Evolutionary conservation across 2,329 filamentous ascomycete genomes (phyloP).

Genomic region (Colletotrichum costaricense): DNA sequence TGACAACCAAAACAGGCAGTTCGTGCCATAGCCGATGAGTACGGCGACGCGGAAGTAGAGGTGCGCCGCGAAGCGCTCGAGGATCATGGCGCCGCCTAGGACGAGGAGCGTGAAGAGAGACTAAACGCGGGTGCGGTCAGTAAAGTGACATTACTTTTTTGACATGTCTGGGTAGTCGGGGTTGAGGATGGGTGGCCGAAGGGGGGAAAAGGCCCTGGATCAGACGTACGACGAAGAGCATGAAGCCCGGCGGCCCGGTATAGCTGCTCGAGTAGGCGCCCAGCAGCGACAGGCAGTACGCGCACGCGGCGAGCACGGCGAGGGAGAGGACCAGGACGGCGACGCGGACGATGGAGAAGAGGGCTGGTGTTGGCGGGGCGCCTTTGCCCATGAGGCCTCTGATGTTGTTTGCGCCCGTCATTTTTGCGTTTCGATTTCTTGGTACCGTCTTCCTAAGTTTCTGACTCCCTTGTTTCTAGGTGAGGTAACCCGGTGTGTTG

Average conservation of each 20-base stretch:
- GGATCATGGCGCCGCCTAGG: slow-evolving; percentile 49
- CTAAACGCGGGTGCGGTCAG: slow-evolving; percentile 40
- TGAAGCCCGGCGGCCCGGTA: slow-evolving; percentile 52
- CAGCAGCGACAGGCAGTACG: slow-evolving; percentile 52
- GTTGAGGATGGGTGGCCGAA: neutral
- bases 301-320: slow-evolving; percentile 52
- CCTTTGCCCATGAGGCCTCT: slow-evolving; percentile 50
- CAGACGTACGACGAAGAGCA: slow-evolving; percentile 58
- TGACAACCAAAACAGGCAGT: slow-evolving; percentile 56
- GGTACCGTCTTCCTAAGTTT: neutral
- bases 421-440: neutral
- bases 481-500: neutral
- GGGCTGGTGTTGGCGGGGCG: slow-evolving; percentile 49
- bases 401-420: slow-evolving; percentile 14
- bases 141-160: slow-evolving; percentile 5
- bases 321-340: slow-evolving; percentile 53
- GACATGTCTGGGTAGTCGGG: too few species aligned
- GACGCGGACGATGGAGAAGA: slow-evolving; percentile 50
- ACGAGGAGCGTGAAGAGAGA: slow-evolving; percentile 54
- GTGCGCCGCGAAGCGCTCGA: slow-evolving; percentile 49
- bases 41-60: slow-evolving; percentile 53
- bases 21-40: slow-evolving; percentile 49
- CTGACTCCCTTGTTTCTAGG: too few species aligned
- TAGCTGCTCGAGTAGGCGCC: slow-evolving; percentile 41
- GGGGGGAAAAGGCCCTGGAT: slow-evolving; percentile 6